phyloP scores from a whole-genome alignment of 2,329 filamentous ascomycete genomes.

The Byssoonygena ceratinophila region DNA sequence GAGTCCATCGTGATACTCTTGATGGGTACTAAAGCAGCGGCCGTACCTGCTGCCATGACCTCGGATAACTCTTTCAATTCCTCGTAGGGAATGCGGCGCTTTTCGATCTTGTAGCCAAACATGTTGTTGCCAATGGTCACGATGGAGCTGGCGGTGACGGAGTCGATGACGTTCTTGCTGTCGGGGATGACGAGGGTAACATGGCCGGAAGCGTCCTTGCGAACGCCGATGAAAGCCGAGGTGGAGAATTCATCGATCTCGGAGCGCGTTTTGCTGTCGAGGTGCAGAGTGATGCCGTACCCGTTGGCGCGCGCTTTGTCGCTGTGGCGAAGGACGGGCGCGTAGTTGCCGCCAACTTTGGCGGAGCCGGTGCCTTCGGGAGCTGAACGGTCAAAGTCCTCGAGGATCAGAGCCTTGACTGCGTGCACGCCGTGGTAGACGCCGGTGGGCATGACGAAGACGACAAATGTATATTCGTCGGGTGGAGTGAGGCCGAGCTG shows the following conservation, averaged over 20 bases:
- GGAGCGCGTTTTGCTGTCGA: slow-evolving; percentile 72
- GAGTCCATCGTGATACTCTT: slow-evolving; percentile 70
- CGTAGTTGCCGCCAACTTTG: slow-evolving; percentile 96
- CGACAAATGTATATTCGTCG: slow-evolving; percentile 83
- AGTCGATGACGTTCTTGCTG: slow-evolving; percentile 77
- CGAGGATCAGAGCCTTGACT: slow-evolving; percentile 76
- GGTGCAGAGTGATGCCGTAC: slow-evolving; percentile 86
- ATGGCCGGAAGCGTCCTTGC: slow-evolving; percentile 43
- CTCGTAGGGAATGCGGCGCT: slow-evolving; percentile 51
- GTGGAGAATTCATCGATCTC: slow-evolving; percentile 96
- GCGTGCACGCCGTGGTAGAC: slow-evolving; percentile 87
- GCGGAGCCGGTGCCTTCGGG: slow-evolving; percentile 80
- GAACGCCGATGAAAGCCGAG: slow-evolving; percentile 78
- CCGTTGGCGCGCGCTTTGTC: slow-evolving; percentile 68
- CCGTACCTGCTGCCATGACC: slow-evolving; percentile 84
- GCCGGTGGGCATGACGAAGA: slow-evolving; percentile 83
- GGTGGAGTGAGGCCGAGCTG: slow-evolving; percentile 79
- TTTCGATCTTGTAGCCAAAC: slow-evolving; percentile 78
- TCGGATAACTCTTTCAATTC: slow-evolving; percentile 58
- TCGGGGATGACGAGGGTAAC: slow-evolving; percentile 77
- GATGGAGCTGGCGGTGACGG: slow-evolving; percentile 70
- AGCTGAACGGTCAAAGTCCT: slow-evolving; percentile 89
- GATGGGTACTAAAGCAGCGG: slow-evolving; percentile 82
- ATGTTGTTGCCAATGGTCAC: slow-evolving; percentile 58
- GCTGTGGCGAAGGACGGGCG: slow-evolving; percentile 78